Conservation (phyloP, 768 basidiomycete genomes). For the Lactifluus hygrophoroides region DNA sequence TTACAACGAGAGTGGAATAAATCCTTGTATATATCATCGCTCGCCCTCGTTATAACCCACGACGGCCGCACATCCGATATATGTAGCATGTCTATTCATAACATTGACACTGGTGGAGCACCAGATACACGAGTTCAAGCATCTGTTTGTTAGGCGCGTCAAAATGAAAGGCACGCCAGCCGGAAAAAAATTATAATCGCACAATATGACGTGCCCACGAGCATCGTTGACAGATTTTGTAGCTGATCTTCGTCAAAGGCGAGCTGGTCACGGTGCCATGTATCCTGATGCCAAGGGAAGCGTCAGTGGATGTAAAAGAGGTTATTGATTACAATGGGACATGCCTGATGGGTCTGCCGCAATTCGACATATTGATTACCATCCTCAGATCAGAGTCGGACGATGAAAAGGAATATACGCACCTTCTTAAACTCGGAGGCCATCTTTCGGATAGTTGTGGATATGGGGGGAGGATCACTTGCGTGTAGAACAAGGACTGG, state of each 20-base stretch:
- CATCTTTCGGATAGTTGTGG: constrained; percentile 79
- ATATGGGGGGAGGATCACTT: constrained; percentile 83
- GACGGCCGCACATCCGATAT: background rate
- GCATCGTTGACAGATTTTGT: constrained; percentile 77
- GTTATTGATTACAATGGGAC: background rate
- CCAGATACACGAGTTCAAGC: constrained; percentile 2
- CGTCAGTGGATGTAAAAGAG: background rate
- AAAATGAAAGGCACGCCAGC: constrained; percentile 1
- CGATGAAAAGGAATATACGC: constrained; percentile 20
- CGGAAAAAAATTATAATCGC: constrained; percentile 28
- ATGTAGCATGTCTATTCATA: background rate
- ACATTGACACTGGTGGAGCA: background rate
- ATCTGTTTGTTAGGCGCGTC: constrained; percentile 23
- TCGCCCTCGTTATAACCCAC: background rate
- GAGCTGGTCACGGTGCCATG: constrained; percentile 85
- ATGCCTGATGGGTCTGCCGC: constrained; percentile 31
- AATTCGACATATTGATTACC: background rate
- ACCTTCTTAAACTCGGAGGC: constrained; percentile 84
- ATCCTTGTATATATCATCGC: background rate
- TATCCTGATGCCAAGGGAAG: constrained; percentile 45
- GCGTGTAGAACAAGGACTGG: constrained; percentile 69
- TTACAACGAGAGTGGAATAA: background rate
- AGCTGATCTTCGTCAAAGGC: constrained; percentile 86
- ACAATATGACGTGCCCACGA: constrained; percentile 88
- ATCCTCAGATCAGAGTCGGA: background rate